A percentile compares a stretch with the other conserved stretches of the same genome.
These are phyloP conservation scores for Leccinum variicolor DNA, from an alignment of 768 basidiomycete genomes.

Conservation along the genomic window DNA sequence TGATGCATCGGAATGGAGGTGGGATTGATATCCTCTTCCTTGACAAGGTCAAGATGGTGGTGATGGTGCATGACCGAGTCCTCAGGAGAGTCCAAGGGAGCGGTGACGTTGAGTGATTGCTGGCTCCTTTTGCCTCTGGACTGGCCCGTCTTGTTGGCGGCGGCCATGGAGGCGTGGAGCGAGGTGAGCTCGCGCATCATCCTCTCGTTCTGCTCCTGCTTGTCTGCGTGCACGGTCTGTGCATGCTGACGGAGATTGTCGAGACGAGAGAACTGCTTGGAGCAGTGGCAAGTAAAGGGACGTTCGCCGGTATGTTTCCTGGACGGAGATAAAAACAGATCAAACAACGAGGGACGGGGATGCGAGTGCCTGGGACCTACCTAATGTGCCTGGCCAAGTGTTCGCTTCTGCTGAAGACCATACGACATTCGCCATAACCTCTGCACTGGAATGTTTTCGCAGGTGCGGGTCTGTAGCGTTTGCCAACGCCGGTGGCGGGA, in stretches of 20 bases:
- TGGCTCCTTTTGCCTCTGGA: conserved; percentile 39
- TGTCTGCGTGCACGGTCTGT: conserved; percentile 95
- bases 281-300: conserved; percentile 94
- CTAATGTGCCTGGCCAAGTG: conserved; percentile 95
- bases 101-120: conserved; percentile 12
- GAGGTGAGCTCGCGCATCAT: conserved; percentile 91
- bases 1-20: conserved; percentile 35
- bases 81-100: conserved; percentile 3
- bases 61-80: conserved; percentile 13
- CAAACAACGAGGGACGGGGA: conserved; percentile 14
- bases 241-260: conserved; percentile 98
- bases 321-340: conserved; percentile 26
- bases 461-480: conserved; percentile 77
- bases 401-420: conserved; percentile 95
- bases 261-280: conserved; percentile 91
- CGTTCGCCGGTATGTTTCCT: conserved; percentile 99
- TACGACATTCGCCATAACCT: conserved; percentile 92
- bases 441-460: conserved; percentile 95
- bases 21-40: conserved; percentile 39
- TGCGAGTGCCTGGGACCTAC: conserved; percentile 45
- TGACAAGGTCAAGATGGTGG: conserved; percentile 30
- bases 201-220: conserved; percentile 80
- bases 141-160: conserved; percentile 40
- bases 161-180: conserved; percentile 79
- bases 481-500: conserved; percentile 34